A percentile compares a stretch with the other conserved stretches of the same genome.
These are phyloP conservation scores for Plasmodium blacklocki DNA, from an alignment of 169 alveolate genomes.

Conservation along the genomic window DNA sequence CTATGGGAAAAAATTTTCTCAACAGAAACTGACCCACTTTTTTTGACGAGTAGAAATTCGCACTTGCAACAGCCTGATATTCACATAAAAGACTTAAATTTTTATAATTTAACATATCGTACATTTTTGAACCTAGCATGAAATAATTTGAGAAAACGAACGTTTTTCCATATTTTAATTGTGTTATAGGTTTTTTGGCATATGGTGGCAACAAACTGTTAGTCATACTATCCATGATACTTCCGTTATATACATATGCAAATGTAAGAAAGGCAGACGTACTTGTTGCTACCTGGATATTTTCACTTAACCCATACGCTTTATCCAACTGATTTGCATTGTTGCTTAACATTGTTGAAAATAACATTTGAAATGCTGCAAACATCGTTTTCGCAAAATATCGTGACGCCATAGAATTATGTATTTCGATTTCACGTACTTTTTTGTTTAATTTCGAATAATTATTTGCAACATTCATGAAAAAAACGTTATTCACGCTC, in stretches of 20 bases:
- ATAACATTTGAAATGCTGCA: slow-evolving; percentile 17
- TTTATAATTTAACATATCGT: slow-evolving; percentile 10
- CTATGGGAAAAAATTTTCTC: slow-evolving; percentile 16
- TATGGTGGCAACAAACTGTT: slow-evolving; percentile 4
- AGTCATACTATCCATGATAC: not conserved
- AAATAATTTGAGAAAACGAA: slow-evolving; percentile 23
- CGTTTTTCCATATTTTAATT: slow-evolving; percentile 10
- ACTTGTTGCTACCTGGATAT: not conserved
- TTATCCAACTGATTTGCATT: slow-evolving; percentile 7
- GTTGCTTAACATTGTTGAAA: slow-evolving; percentile 1
- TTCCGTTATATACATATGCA: too few relatives aligned
- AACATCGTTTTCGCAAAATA: slow-evolving; percentile 36
- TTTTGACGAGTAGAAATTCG: too few relatives aligned
- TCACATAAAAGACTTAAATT: slow-evolving; percentile 45
- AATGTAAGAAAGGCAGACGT: not conserved
- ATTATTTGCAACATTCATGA: too few relatives aligned
- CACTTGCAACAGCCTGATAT: slow-evolving; percentile 36
- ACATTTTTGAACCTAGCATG: not conserved
- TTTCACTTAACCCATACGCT: not conserved
- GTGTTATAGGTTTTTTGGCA: slow-evolving; percentile 11
- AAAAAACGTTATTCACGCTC: slow-evolving; percentile 46
- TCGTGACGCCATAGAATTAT: slow-evolving; percentile 34
- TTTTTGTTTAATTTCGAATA: slow-evolving; percentile 32
- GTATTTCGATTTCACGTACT: slow-evolving; percentile 13
- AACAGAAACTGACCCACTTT: slow-evolving; percentile 3